These are phyloP conservation scores for Kazachstania psychrophila DNA, from an alignment of 805 yeast genomes.

Conservation along the genomic window DNA sequence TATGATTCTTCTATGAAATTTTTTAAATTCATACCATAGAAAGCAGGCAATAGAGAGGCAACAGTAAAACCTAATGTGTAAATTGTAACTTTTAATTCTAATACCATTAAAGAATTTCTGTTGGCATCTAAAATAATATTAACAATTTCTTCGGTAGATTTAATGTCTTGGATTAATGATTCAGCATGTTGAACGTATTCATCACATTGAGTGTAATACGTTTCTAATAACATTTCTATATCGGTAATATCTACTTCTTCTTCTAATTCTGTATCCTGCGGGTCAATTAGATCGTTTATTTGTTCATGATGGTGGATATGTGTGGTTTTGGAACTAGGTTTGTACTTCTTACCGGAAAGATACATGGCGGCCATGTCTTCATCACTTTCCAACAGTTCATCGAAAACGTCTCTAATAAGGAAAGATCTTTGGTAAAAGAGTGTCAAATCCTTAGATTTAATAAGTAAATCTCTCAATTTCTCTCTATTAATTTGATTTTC, in stretches of 20 bases:
- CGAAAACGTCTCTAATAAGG: conserved; percentile 71
- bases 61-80: conserved; percentile 79
- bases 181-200: conserved; percentile 90
- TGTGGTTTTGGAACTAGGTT: not conserved
- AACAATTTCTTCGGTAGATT: conserved; percentile 86
- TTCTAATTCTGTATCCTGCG: conserved; percentile 7
- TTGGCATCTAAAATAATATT: conserved; percentile 87
- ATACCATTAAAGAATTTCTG: conserved; percentile 80
- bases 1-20: conserved; percentile 65
- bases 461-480: conserved; percentile 60
- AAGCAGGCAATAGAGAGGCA: conserved; percentile 77
- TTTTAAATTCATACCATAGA: conserved; percentile 80
- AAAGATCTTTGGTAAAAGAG: conserved; percentile 66
- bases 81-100: conserved; percentile 73
- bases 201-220: conserved; percentile 85
- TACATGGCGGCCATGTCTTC: conserved; percentile 79
- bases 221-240: conserved; percentile 76
- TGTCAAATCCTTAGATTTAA: conserved; percentile 61
- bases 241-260: conserved; percentile 47
- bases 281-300: not conserved
- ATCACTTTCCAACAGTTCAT: conserved; percentile 76
- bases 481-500: conserved; percentile 76
- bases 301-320: not conserved
- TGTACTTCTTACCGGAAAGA: conserved; percentile 32
- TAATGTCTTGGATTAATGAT: conserved; percentile 70